Base-by-base conservation (phyloP, 2,329 filamentous ascomycete genomes). In the Diaporthe ampelina region DNA sequence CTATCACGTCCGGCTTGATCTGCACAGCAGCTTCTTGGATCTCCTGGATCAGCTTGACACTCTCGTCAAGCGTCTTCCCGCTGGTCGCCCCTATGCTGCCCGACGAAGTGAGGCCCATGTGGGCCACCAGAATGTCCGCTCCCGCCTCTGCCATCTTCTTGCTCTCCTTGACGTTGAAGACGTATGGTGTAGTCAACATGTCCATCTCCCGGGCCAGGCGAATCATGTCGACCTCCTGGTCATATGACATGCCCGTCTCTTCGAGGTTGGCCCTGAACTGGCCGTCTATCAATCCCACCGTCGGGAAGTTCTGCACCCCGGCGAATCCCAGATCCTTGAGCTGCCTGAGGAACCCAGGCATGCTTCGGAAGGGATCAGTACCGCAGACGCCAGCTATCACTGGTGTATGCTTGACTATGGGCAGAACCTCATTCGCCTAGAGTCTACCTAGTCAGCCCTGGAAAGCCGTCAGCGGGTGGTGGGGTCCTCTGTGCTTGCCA, bases 231-330 rank as follows among this genome's bases (percentile, higher is more conserved):
- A 94, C 92, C 79, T 94, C 92, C 10, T 87, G 83, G 21, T 87
- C 88, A 78, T 91, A 94, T 1, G 90, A 89, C 91, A 94, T 94
- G 11, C 90, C 92, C 1, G 92, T 94, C 81, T 94, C 92, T 79
- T 94, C 93, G 1, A 94, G 85, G 77, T 92, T 91, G 29, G 86
- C 86, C 17, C 93, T 87, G 79, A 94, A 94, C 17, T 86, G 86
- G 1, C 91, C 92, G 80, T 94, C 92, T 48, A 94, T 91, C 29
- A 94, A 83, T 0, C 92, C 92, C 1, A 94, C 92, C 0, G 92
- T 94, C 0, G 92, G 92, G 79, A 94, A 94, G 78, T 94, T 94
- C 81, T 94, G 92, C 19, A 94, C 87, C 1, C 93, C 93, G 1
- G 89, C 88, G 76, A 94, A 94, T 0, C 92, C 92, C 21, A 93